Conservation (phyloP, 345 rosid genomes). For the Eutrema heterophyllum region DNA sequence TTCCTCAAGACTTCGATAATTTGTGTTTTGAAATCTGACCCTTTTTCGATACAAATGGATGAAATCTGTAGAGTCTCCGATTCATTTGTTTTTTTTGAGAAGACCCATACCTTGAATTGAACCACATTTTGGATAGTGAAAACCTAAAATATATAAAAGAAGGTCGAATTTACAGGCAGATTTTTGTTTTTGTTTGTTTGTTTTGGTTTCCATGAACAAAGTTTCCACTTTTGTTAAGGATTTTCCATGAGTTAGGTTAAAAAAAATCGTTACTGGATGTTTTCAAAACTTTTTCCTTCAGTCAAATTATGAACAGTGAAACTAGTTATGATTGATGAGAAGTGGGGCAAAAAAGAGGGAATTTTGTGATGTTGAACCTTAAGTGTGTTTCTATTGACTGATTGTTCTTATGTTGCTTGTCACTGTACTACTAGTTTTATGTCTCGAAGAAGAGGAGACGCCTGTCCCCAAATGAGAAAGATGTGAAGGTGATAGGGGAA, state of each 20-base stretch:
- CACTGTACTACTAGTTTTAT: conserved; percentile 48
- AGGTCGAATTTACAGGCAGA: not conserved
- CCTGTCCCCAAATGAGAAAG: conserved; percentile 54
- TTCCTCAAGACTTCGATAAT: not conserved
- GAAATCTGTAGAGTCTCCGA: not conserved
- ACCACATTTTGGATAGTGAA: not conserved
- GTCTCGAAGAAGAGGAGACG: conserved; percentile 76
- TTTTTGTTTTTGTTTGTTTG: not conserved
- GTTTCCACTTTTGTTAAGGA: not conserved
- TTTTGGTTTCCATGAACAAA: not conserved
- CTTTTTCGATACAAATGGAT: conserved; percentile 3
- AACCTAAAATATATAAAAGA: no score
- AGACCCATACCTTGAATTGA: conserved; percentile 1
- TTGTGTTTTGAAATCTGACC: not conserved
- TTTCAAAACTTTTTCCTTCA: not conserved
- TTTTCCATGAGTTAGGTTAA: not conserved
- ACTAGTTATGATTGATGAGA: not conserved
- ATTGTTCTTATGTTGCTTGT: conserved; percentile 5
- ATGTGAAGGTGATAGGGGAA: conserved; percentile 42
- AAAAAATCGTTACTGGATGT: not conserved
- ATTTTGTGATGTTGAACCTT: conserved; percentile 6
- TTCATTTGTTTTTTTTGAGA: conserved; percentile 1
- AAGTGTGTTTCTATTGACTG: not conserved
- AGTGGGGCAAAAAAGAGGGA: not conserved
- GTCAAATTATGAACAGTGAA: not conserved